phyloP scores from a whole-genome alignment of 2,329 filamentous ascomycete genomes.

The Aspergillus sp. region DNA sequence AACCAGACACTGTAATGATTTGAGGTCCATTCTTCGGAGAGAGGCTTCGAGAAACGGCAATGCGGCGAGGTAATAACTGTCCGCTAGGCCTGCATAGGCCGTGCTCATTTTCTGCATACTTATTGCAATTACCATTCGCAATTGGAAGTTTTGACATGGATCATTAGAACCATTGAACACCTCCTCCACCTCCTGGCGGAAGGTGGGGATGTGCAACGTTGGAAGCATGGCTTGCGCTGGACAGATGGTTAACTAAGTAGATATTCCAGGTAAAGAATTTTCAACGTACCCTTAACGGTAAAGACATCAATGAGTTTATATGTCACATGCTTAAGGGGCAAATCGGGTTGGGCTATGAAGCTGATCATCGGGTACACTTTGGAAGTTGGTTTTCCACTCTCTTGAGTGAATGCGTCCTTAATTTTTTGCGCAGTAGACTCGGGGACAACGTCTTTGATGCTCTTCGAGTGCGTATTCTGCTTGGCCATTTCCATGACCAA shows the following conservation, averaged over 20 bases:
- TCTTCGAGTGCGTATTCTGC: conserved; percentile 84
- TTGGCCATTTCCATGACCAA: conserved; percentile 96
- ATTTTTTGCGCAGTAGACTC: conserved; percentile 67
- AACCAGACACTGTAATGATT: conserved; percentile 83
- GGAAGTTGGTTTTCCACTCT: conserved; percentile 65
- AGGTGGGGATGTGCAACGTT: conserved; percentile 77
- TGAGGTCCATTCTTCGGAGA: conserved; percentile 83
- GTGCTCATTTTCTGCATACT: conserved; percentile 89
- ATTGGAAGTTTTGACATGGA: conserved; percentile 81
- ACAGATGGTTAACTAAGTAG: conserved; percentile 21
- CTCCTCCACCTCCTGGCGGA: conserved; percentile 73
- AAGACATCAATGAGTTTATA: conserved; percentile 82
- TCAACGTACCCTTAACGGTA: conserved; percentile 70
- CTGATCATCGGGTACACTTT: conserved; percentile 92
- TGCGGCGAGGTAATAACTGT: conserved; percentile 91
- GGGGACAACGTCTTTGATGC: conserved; percentile 88
- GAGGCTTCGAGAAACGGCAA: conserved; percentile 81
- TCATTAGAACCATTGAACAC: conserved; percentile 76
- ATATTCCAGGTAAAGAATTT: background rate
- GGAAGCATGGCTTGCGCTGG: conserved; percentile 86
- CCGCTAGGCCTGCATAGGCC: conserved; percentile 87
- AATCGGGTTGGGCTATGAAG: conserved; percentile 70
- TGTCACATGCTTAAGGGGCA: conserved; percentile 73
- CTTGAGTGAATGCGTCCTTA: conserved; percentile 65
- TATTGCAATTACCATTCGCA: conserved; percentile 91